phyloP scores from a whole-genome alignment of 306 rosid genomes.

The Rosa multiflora region DNA sequence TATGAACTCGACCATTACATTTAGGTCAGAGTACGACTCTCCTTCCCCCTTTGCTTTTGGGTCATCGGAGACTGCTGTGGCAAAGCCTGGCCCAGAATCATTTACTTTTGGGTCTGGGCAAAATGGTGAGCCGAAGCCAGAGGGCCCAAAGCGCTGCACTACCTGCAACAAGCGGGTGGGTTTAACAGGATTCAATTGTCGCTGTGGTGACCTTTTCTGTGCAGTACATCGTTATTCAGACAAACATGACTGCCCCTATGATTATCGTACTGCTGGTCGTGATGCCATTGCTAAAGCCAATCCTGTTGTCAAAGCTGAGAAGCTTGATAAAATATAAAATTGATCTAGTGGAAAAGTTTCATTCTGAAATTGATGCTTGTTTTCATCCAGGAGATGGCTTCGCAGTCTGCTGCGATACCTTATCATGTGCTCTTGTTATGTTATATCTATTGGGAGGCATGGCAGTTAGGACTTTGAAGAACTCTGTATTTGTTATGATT shows the following conservation, averaged over 20 bases:
- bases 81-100: constrained; percentile 3
- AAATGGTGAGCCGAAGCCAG: constrained; percentile 55
- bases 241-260: constrained; percentile 78
- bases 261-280: constrained; percentile 79
- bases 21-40: background rate
- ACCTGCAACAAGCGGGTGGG: constrained; percentile 89
- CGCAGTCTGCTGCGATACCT: constrained; percentile 53
- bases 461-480: constrained; percentile 53
- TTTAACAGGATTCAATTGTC: constrained; percentile 85
- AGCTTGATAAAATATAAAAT: constrained; percentile 81
- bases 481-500: constrained; percentile 56
- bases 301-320: constrained; percentile 87
- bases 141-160: constrained; percentile 80
- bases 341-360: constrained; percentile 27
- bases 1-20: background rate
- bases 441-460: constrained; percentile 52
- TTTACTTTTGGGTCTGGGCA: constrained; percentile 46
- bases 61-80: background rate
- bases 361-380: constrained; percentile 40
- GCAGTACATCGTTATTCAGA: constrained; percentile 86
- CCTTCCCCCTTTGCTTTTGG: constrained; percentile 4
- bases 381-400: constrained; percentile 53
- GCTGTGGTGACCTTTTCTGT: constrained; percentile 77
- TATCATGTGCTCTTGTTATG: constrained; percentile 48
- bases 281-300: constrained; percentile 87